Base-by-base conservation (phyloP, 495 filamentous ascomycete genomes). In the Penicillium fimorum region DNA sequence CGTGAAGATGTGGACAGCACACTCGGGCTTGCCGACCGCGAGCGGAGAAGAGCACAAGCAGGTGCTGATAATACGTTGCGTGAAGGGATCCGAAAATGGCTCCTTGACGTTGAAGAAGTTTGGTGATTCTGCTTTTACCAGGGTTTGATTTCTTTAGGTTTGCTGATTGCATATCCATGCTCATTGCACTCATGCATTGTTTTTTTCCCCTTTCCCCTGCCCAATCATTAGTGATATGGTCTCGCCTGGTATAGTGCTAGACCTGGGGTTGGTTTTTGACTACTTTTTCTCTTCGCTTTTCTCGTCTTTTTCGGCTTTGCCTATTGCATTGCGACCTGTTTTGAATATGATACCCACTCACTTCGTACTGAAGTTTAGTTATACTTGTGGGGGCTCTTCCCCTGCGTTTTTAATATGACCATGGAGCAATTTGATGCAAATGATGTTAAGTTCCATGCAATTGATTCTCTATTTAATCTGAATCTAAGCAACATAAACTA, bases 81-180 rank as follows among this genome's bases (percentile, higher is more conserved):
- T 47, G 84, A 89, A 57, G 86, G 84, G 7, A 80, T 89, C 44
- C 76, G 83, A 38, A 79, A 74, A 63, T 89, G 86, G 86, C 76
- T 88, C 57, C 68, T 73, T 43, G 79, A 81, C 60, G 81, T 84
- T 8, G 84, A 86, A 58, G 74, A 80, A 56, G 67, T 70, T 47
- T 76, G 74, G 69, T 79, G 64, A 65, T 57, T 53, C 13, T 11
- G 37, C 38, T 45, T 45, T 62, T 45, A 37, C 40, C 29, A 37
- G 3, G 40, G 33, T 33, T 27, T 37, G 56, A 50, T n/a, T 6
- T 35, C 32, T 30, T 52, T 30, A 53, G 3, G 0, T 44, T 42
- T 35, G 17, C 55, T 35, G 32, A 33, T 50, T 50, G 47, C 18
- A 55, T 45, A 33, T 24, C 12, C 10, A 17, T 42, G 51, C 55